Base-by-base conservation (phyloP, 306 rosid species). In the Inga leiocalycina region DNA sequence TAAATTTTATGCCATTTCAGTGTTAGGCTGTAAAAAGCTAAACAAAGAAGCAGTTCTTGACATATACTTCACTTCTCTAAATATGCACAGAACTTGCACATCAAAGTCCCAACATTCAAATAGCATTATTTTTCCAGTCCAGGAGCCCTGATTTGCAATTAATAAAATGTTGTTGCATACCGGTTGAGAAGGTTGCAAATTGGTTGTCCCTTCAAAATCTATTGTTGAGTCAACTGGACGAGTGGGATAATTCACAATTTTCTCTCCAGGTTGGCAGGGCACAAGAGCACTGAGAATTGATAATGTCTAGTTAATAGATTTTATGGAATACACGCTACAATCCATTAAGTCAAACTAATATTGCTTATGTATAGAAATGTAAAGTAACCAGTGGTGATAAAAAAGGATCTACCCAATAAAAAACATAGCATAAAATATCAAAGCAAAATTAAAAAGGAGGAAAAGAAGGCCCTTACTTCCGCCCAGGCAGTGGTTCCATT, bases 211-310 rank as follows among this genome's bases (percentile, higher is more conserved):
- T 88, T 92, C 97, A 88, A 95, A 95, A 84, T 95, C 97, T 45
- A 98, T 91, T 73, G 93, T 89, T 74, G 97, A 92, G 87, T 95
- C 99, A 65, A 95, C 99, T 1, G 97, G 97, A 71, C 99, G 98
- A 73, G 88, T 90, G 81, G 93, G 97, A 89, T 95, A 95, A 84
- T 89, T 95, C 59, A 95, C 97, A 81, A 84, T 85, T 85, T 92
- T 87, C 86, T 93, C 99, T 78, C 93, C 98, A 80, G 90, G 89
- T 89, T 88, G 96, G 90, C 83, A 83, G 77, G 98, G 97, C 68
- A 92, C 94, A 80, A 95, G 85, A 75, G 98, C 88, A 91, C 98
- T 95, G 93, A 87, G 77, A 80, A 92, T 81, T 73, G 51, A 86
- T 86, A 12, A 75, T 45, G 56, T 79, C 72, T 44, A 27, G 84